A percentile compares a stretch with the other conserved stretches of the same genome.
phyloP scores from a whole-genome alignment of 176 grass and related monocot species.

The Oryza coarctata region DNA sequence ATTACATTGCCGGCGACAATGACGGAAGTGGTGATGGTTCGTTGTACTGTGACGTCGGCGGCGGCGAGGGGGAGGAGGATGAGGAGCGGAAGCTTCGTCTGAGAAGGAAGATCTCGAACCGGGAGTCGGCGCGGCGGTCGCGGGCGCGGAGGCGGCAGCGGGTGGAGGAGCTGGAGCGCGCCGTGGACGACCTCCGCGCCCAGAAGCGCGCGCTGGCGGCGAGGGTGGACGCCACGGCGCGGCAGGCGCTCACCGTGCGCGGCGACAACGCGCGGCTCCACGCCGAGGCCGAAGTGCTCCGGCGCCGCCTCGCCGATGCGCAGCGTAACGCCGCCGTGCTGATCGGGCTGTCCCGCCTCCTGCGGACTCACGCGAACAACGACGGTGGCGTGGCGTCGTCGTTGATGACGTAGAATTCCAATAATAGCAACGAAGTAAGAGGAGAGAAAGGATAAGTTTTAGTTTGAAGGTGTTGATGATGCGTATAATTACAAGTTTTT shows the following conservation, averaged over 20 bases:
- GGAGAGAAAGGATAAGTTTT: no score
- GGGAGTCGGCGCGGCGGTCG: conserved; percentile 64
- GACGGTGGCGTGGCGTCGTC: not conserved
- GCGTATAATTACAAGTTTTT: not conserved
- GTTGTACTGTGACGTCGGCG: not conserved
- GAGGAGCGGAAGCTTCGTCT: conserved; percentile 1
- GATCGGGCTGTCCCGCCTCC: conserved; percentile 14
- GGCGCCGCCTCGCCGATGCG: conserved; percentile 27
- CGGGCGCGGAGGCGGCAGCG: conserved; percentile 41
- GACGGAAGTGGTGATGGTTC: not conserved
- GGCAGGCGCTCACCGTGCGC: not conserved
- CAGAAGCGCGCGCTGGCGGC: conserved; percentile 16
- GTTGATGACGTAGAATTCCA: not conserved
- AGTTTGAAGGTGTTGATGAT: not conserved
- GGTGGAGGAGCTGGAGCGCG: conserved; percentile 35
- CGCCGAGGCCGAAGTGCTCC: conserved; percentile 19
- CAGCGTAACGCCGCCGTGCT: conserved; percentile 19
- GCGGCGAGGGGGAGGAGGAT: conserved; percentile 22
- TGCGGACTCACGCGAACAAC: not conserved
- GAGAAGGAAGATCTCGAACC: conserved; percentile 59
- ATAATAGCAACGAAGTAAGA: no score
- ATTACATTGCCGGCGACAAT: no score
- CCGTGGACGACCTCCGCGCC: conserved; percentile 12
- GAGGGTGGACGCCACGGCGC: not conserved
- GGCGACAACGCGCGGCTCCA: conserved; percentile 36